Evolutionary conservation across 352 stramenopile species (phyloP).

Genomic region (Globisporangium radiosum): DNA sequence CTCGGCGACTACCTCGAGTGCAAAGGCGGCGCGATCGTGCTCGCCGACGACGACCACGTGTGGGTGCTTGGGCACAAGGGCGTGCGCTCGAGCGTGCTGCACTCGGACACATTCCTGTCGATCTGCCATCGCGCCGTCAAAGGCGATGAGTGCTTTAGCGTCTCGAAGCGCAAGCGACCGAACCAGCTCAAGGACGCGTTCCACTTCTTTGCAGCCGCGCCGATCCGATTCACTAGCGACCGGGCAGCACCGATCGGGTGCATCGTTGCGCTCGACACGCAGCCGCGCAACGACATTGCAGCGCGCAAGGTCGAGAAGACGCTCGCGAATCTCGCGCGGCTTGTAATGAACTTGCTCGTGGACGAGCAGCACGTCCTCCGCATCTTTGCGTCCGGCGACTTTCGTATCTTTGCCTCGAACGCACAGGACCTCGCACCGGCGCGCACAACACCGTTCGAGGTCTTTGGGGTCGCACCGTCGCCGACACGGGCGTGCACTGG

Average conservation of each 20-base stretch:
- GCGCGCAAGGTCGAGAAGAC: slow-evolving; percentile 35
- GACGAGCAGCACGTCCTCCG: no score
- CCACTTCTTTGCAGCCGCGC: slow-evolving; percentile 57
- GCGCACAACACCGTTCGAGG: slow-evolving; percentile 43
- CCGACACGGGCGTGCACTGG: no score
- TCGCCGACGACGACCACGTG: slow-evolving; percentile 48
- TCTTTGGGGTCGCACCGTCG: no score
- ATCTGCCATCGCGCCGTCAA: no score
- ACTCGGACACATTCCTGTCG: no score
- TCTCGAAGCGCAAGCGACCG: slow-evolving; percentile 27
- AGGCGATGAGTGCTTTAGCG: slow-evolving; percentile 37
- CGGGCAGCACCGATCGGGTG: slow-evolving; percentile 35
- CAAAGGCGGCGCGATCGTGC: slow-evolving; percentile 53
- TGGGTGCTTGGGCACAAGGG: slow-evolving; percentile 67
- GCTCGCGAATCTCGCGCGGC: no score
- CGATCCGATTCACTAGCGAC: slow-evolving; percentile 18
- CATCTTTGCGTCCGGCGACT: no score
- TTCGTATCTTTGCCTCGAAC: no score
- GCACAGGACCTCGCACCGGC: background rate
- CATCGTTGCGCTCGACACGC: slow-evolving; percentile 55
- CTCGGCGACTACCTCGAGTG: slow-evolving; percentile 70
- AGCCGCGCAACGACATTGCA: slow-evolving; percentile 21
- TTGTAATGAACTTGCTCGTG: no score
- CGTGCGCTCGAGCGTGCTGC: no score
- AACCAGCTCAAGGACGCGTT: slow-evolving; percentile 22